These are phyloP conservation scores for Zopfia rhizophila DNA, from an alignment of 2,329 filamentous ascomycete genomes.

Conservation along the genomic window DNA sequence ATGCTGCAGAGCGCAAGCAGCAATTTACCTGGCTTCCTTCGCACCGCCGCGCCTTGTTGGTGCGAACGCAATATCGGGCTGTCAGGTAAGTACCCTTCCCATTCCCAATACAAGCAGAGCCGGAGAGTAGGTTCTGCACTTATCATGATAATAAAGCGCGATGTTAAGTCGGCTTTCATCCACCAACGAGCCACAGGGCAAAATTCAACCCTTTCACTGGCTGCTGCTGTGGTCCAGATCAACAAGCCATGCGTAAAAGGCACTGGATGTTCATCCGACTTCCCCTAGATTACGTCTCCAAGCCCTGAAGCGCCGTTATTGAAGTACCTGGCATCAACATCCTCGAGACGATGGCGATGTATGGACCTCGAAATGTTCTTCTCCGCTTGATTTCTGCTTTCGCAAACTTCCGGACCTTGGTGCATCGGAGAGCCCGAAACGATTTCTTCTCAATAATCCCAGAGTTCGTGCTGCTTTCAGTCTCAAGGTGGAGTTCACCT, in stretches of 20 bases:
- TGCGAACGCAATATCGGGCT: slow-evolving; percentile 26
- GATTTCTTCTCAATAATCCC: slow-evolving; percentile 5
- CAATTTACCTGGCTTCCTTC: slow-evolving; percentile 1
- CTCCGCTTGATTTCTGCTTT: slow-evolving; percentile 12
- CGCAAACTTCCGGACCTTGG: slow-evolving; percentile 8
- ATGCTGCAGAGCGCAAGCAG: slow-evolving; percentile 15
- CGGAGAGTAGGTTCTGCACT: slow-evolving; percentile 36
- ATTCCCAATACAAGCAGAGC: slow-evolving; percentile 26
- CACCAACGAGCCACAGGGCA: slow-evolving; percentile 28
- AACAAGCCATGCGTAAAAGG: slow-evolving; percentile 15
- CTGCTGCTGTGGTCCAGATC: slow-evolving; percentile 22
- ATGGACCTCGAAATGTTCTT: slow-evolving; percentile 5
- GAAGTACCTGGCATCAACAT: slow-evolving; percentile 17
- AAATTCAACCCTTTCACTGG: slow-evolving; percentile 21
- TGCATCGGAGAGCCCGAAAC: slow-evolving; percentile 13
- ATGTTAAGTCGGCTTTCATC: slow-evolving; percentile 26
- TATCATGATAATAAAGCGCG: slow-evolving; percentile 24
- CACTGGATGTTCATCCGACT: slow-evolving; percentile 17
- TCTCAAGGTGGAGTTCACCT: slow-evolving; percentile 15
- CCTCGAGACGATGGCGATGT: slow-evolving; percentile 11
- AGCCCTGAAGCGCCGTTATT: slow-evolving; percentile 24
- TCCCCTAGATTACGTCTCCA: slow-evolving; percentile 9
- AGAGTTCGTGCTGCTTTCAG: not conserved
- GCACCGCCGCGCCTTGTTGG: slow-evolving; percentile 4
- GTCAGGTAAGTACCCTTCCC: slow-evolving; percentile 33